Evolutionary conservation across 1,139 yeast genomes (phyloP), one percentile per base, ranked within the genome.

Genomic region (Magnusiomyces fungicola): DNA sequence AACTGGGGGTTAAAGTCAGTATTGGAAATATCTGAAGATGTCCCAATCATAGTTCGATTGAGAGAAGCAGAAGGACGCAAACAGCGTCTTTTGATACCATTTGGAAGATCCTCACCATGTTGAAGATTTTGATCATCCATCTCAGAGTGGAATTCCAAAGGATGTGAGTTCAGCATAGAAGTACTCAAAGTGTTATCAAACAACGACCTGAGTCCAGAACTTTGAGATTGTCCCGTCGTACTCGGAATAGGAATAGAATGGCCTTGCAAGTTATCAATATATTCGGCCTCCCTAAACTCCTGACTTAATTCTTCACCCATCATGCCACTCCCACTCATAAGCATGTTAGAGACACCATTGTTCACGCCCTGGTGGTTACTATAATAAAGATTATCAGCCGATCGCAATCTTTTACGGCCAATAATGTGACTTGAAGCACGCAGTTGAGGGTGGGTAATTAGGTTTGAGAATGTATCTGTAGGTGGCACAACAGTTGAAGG

Each of bases 301-400:
- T 27, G 30, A 7, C 30, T 12, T 12, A 27, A 12, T 7, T 27
- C 30, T 27, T 27, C 10, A 12, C 12, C 12, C 30, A 27, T 27
- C 7, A 27, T 27, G 12, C 30, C 30, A 27, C 10, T 27, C 12
- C 10, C 12, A 27, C 12, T 27, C 10, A 27, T 27, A 27, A 27
- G 10, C 7, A 7, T 27, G 30, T 27, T 12, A 7, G 30, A 7
- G 30, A 27, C 30, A 4, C 5, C 3, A 18, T 18, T 6, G n/a
- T 38, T 22, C 7, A n/a, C 23, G 41, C 23, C 16, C 6, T 12
- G 29, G 3, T 38, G 29, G 7, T 22, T 6, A 14, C 30, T 24
- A 14, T 41, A 29, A 30, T 41, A 41, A 24, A 41, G 22, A 12
- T 29, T 30, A 24, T 41, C 36, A 3, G 44, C 44, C 16, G 44